phyloP scores from a whole-genome alignment of 148 eudicot species.

The Fagopyrum homotropicum region DNA sequence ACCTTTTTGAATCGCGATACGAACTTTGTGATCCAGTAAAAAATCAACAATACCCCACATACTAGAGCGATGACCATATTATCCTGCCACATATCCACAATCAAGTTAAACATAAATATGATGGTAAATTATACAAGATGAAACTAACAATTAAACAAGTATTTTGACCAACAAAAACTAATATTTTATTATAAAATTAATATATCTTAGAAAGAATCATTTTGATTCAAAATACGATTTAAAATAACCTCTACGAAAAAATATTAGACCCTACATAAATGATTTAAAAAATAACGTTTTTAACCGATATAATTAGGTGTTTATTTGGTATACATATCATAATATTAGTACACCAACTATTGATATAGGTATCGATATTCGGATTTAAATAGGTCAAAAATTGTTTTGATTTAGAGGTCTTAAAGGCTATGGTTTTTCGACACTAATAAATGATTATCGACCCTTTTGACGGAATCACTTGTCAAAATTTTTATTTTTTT shows the following conservation, averaged over 20 bases:
- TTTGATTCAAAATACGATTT: neutral
- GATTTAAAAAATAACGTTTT: neutral
- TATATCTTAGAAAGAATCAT: neutral
- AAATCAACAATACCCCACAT: neutral
- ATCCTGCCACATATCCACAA: neutral
- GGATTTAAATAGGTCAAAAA: too few species aligned
- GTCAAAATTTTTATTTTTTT: too few species aligned
- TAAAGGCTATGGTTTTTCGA: too few species aligned
- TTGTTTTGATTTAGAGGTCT: too few species aligned
- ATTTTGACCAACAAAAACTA: neutral
- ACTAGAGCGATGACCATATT: neutral
- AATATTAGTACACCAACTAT: too few species aligned
- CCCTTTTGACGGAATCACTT: too few species aligned
- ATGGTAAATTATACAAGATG: neutral
- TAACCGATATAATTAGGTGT: too few species aligned
- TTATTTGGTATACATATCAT: too few species aligned
- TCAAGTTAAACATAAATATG: neutral
- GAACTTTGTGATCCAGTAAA: neutral
- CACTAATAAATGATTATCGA: too few species aligned
- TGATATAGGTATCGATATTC: too few species aligned
- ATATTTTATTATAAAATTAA: neutral
- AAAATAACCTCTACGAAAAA: neutral
- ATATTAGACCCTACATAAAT: neutral
- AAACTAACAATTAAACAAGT: neutral
- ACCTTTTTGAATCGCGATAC: slow-evolving; percentile 1